A percentile compares a stretch with the other conserved stretches of the same genome.
Evolutionary conservation across 192 early-diverging fungal genomes (phyloP).

Genomic region (Rhizoclosmatium sp.): DNA sequence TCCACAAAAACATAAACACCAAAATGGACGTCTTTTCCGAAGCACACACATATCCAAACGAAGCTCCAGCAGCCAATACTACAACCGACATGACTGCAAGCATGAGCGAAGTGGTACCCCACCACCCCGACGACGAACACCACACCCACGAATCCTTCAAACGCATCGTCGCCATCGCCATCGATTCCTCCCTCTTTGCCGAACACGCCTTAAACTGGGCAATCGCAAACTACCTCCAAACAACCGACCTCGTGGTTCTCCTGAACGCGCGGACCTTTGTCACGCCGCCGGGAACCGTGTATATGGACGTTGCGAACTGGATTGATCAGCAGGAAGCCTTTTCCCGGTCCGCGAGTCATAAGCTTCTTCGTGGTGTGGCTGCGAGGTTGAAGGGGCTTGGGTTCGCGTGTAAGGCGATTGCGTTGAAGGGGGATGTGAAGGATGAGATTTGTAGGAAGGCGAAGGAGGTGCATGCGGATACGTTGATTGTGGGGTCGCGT

Average conservation of each 20-base stretch:
- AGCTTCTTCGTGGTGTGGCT: constrained; percentile 13
- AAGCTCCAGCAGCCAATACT: not conserved
- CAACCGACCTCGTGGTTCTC: constrained; percentile 45
- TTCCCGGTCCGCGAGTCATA: constrained; percentile 27
- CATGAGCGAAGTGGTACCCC: constrained; percentile 17
- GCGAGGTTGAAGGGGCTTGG: not conserved
- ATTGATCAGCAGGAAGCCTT: constrained; percentile 27
- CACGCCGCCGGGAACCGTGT: constrained; percentile 16
- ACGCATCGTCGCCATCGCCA: constrained; percentile 43
- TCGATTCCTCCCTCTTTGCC: constrained; percentile 37
- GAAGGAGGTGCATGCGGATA: constrained; percentile 40
- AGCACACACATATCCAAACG: constrained; percentile 1
- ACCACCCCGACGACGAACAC: constrained; percentile 9
- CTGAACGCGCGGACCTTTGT: constrained; percentile 40
- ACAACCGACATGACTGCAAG: not conserved
- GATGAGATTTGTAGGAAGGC: constrained; percentile 49
- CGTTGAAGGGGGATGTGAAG: constrained; percentile 56
- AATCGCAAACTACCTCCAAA: constrained; percentile 38
- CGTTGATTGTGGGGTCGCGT: constrained; percentile 30
- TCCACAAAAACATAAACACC: not conserved
- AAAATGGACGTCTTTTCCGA: constrained; percentile 24
- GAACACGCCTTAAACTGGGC: constrained; percentile 47
- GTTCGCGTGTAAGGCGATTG: constrained; percentile 42
- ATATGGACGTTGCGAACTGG: constrained; percentile 25
- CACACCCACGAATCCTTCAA: not conserved